Evolutionary conservation across 148 eudicot genomes (phyloP).

Genomic region (Rhododendron simsii): DNA sequence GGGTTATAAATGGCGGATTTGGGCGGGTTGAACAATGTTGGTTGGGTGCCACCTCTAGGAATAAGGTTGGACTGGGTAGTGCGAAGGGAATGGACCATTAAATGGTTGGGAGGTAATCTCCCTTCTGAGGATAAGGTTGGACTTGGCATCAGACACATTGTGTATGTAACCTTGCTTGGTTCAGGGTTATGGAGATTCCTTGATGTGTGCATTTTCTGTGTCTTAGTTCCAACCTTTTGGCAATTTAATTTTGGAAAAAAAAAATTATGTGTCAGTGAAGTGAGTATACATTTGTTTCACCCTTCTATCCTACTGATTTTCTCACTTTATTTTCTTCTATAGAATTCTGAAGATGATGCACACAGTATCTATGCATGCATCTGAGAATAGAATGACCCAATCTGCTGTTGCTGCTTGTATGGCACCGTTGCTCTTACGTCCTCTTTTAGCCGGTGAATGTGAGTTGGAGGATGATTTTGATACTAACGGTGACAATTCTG

Average conservation of each 20-base stretch:
- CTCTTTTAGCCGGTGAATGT: conserved; percentile 98
- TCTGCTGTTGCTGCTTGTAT: conserved; percentile 99
- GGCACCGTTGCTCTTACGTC: conserved; percentile 98
- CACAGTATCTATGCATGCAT: conserved; percentile 63
- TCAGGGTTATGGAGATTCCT: background rate
- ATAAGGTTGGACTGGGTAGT: background rate
- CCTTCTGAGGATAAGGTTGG: background rate
- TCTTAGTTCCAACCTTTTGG: background rate
- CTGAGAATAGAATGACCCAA: conserved; percentile 90
- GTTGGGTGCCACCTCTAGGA: no score
- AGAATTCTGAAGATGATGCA: conserved; percentile 98
- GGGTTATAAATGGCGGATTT: no score
- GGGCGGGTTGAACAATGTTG: no score
- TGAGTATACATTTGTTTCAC: background rate
- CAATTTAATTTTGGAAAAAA: background rate
- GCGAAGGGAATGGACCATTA: background rate
- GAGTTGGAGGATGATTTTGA: conserved; percentile 92
- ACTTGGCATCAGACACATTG: background rate
- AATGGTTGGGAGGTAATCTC: background rate
- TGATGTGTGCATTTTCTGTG: background rate
- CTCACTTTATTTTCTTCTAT: conserved; percentile 10
- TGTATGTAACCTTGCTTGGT: background rate
- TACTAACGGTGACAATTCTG: conserved; percentile 76
- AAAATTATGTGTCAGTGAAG: background rate
- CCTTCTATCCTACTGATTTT: background rate